Conservation (phyloP, 805 yeast genomes). For the Candida hispaniensis region DNA sequence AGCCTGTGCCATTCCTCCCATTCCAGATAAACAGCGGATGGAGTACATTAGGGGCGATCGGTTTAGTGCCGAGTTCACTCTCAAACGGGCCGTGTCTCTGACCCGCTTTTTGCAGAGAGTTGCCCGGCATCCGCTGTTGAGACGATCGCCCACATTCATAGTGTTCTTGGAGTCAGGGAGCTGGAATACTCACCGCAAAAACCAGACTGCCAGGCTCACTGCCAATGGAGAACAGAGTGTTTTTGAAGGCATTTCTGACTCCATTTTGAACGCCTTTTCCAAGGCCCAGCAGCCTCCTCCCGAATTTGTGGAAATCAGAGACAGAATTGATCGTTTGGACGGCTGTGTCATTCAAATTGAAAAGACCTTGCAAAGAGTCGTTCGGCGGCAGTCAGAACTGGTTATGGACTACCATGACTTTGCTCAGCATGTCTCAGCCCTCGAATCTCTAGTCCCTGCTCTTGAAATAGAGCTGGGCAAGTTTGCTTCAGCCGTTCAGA, state of each 20-base stretch:
- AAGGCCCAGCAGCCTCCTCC: slow-evolving; percentile 52
- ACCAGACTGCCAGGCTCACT: slow-evolving; percentile 8
- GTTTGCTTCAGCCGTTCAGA: slow-evolving; percentile 40
- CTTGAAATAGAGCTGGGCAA: slow-evolving; percentile 31
- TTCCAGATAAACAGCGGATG: slow-evolving; percentile 84
- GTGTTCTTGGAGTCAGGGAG: slow-evolving; percentile 63
- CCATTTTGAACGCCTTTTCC: slow-evolving; percentile 87
- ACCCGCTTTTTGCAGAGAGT: slow-evolving; percentile 65
- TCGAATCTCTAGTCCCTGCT: slow-evolving; percentile 48
- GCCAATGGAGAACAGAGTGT: slow-evolving; percentile 29
- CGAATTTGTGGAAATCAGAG: slow-evolving; percentile 75
- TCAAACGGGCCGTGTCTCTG: slow-evolving; percentile 69
- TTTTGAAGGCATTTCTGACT: slow-evolving; percentile 78
- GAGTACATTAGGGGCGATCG: slow-evolving; percentile 93
- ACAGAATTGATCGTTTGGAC: slow-evolving; percentile 70
- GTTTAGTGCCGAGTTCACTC: slow-evolving; percentile 74
- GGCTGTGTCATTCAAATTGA: slow-evolving; percentile 75
- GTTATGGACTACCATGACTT: slow-evolving; percentile 64
- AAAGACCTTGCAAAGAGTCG: slow-evolving; percentile 59
- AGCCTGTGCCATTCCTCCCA: slow-evolving; percentile 78
- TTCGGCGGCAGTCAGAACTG: slow-evolving; percentile 62
- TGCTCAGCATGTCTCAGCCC: slow-evolving; percentile 54
- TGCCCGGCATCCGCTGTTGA: slow-evolving; percentile 58
- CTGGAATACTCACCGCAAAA: slow-evolving; percentile 51
- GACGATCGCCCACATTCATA: slow-evolving; percentile 58